A percentile compares a stretch with the other conserved stretches of the same genome.
Conservation (phyloP, 345 rosid genomes). For the Crucihimalaya himalaica region DNA sequence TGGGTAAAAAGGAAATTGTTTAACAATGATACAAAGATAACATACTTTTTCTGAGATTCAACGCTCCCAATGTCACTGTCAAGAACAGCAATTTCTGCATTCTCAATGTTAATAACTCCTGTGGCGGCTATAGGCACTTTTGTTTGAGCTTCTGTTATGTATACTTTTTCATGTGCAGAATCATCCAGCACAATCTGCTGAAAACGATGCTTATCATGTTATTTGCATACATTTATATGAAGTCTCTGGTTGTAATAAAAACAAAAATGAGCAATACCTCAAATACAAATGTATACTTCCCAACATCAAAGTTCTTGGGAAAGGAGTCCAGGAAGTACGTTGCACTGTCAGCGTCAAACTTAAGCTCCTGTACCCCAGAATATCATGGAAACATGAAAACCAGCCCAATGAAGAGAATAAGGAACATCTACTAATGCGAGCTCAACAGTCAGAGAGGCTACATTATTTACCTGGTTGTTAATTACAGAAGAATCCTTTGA, state of each 20-base stretch:
- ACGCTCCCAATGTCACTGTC: constrained; percentile 81
- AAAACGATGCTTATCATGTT: constrained; percentile 17
- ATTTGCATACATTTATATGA: constrained; percentile 17
- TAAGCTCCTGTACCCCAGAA: constrained; percentile 65
- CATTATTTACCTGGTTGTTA: constrained; percentile 63
- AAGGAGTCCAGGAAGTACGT: constrained; percentile 55
- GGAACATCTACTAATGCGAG: not conserved
- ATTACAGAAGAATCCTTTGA: constrained; percentile 57
- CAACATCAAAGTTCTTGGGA: constrained; percentile 71
- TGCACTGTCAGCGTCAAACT: constrained; percentile 55
- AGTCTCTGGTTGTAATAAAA: constrained; percentile 1
- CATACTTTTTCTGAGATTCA: constrained; percentile 78
- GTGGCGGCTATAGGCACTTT: constrained; percentile 62
- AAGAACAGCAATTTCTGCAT: constrained; percentile 75
- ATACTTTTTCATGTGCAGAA: constrained; percentile 56
- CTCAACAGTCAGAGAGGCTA: constrained; percentile 11
- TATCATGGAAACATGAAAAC: constrained; percentile 18
- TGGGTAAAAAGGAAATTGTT: not conserved
- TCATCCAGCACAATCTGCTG: constrained; percentile 64
- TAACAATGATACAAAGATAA: not conserved
- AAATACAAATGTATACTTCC: constrained; percentile 75
- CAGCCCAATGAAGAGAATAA: not conserved
- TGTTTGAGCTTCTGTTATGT: constrained; percentile 62
- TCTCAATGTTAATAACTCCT: constrained; percentile 65
- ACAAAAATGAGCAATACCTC: constrained; percentile 58